Percentiles rank a stretch among this genome's conserved stretches.
These are phyloP conservation scores for Trichopus zeylanicus DNA, from an alignment of 116 monocot genomes.

Conservation along the genomic window DNA sequence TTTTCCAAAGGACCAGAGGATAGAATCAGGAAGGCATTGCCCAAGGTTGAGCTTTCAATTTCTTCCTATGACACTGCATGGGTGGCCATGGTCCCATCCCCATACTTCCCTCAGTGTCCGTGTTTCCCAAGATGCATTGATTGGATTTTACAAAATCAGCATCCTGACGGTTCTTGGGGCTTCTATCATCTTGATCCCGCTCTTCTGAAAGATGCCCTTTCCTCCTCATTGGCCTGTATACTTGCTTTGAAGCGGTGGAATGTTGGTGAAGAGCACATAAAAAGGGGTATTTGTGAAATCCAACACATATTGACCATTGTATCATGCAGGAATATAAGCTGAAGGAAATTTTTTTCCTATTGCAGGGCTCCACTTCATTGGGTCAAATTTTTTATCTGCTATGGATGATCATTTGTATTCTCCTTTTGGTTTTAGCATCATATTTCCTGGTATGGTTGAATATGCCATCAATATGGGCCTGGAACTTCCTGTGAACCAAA, in stretches of 20 bases:
- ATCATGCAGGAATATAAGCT: not conserved
- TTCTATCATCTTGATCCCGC: conserved; percentile 14
- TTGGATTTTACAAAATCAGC: conserved; percentile 80
- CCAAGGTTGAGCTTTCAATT: conserved; percentile 26
- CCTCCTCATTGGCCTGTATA: conserved; percentile 63
- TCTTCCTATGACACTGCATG: conserved; percentile 90
- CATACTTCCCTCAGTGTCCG: conserved; percentile 30
- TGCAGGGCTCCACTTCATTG: conserved; percentile 66
- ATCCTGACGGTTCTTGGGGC: conserved; percentile 75
- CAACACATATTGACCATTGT: not conserved
- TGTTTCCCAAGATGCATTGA: conserved; percentile 71
- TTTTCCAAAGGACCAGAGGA: conserved; percentile 12
- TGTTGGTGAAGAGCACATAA: conserved; percentile 56
- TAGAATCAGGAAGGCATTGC: conserved; percentile 38
- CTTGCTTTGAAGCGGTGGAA: conserved; percentile 62
- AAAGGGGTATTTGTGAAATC: conserved; percentile 43
- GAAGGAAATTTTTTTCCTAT: conserved; percentile 4
- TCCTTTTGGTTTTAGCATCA: conserved; percentile 78
- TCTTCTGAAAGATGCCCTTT: conserved; percentile 48
- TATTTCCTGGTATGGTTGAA: conserved; percentile 63
- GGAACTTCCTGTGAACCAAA: conserved; percentile 40
- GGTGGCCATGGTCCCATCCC: conserved; percentile 89
- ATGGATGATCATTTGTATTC: conserved; percentile 39
- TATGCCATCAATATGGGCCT: conserved; percentile 51
- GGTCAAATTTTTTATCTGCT: conserved; percentile 34